Evolutionary conservation across 805 yeast genomes (phyloP), one percentile per base, ranked within the genome.

Genomic region (Pichia phayaonensis): DNA sequence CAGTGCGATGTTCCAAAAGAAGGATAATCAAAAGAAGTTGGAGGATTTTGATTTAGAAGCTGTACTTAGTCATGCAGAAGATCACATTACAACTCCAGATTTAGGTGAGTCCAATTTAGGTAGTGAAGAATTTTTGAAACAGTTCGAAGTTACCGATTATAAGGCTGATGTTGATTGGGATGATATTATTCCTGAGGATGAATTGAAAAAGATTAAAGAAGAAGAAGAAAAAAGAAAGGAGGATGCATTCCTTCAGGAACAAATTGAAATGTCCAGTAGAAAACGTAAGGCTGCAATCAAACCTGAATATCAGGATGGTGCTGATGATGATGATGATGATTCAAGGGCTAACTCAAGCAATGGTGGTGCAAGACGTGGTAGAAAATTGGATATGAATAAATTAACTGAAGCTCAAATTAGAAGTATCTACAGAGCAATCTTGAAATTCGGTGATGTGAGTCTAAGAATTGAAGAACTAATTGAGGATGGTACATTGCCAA

Each of bases 81-180:
- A 94, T 65, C 98, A 94, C 63, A 80, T 86, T 34, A 94, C 98
- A 0, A 86, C 98, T 0, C 97, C 98, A 0, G 99, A 94, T 40
- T 68, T 94, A 21, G 98, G 98, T 6, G 98, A 94, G 62, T 87
- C 96, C n/a, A 95, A 94, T 61, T 74, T 94, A 49, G 99, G 99
- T 53, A 96, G 98, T 51, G 99, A 94, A 67, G 99, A 94, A 70
- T 94, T 94, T 63, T 76, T 94, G 70, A 89, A 82, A 62, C 99
- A 94, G 69, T 94, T 94, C 66, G 99, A 94, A 69, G 99, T 94
- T 48, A 94, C 99, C 0, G 99, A 94, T 65, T 95, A 90, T 67
- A 94, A 94, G 71, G 98, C 99, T 0, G 97, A 92, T 66, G 90
- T 92, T 54, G 95, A 90, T 56, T 94, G 99, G 99, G 98, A 94